Base-by-base conservation (phyloP, 805 yeast genomes). In the Candida lessepsii region DNA sequence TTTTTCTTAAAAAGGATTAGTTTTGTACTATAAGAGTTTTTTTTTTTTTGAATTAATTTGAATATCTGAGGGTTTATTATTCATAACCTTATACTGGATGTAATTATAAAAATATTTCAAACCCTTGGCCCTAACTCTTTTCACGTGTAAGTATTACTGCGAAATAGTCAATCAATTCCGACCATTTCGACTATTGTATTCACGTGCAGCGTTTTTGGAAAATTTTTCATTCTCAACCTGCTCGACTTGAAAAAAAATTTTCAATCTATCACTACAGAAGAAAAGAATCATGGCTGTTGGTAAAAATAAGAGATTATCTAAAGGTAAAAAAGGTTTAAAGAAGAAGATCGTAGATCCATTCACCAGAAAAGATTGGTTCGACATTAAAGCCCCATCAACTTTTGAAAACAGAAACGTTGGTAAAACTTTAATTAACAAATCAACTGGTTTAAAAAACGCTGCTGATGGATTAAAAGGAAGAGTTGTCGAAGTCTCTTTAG, bases 271-370 rank as follows among this genome's bases (percentile, higher is more conserved):
- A 28, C 33, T 29, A 29, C 10, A 24, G n/a, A 24, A 10, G 18
- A 21, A 19, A 23, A 18, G 10, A 9, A 39, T n/a, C 30, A 75
- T 75, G 80, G 80, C 80, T 70, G 77, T 75, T 63, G 78, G 78
- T 63, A 73, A 73, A 65, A 73, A 73, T 49, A 60, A 58, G 57
- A 86, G 91, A 80, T 80, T 85, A 63, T 78, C 83, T 69, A 76
- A 77, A 70, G 91, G 93, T 68, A 84, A 85, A 88, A 91, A 91
- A 78, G 97, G 98, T 67, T 78, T 88, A 74, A 91, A 91, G 95
- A 93, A 91, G 95, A 91, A 84, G 84, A 93, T 86, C 69, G 95
- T 89, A 59, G 99, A 91, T 81, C 98, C 98, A 69, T 91, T 91
- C 93, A 80, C 96, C 83, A 89, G 90, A 76, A 91, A 91, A 79